Evolutionary conservation across 2,329 filamentous ascomycete species (phyloP).

Genomic region (Calonectria naviculata): DNA sequence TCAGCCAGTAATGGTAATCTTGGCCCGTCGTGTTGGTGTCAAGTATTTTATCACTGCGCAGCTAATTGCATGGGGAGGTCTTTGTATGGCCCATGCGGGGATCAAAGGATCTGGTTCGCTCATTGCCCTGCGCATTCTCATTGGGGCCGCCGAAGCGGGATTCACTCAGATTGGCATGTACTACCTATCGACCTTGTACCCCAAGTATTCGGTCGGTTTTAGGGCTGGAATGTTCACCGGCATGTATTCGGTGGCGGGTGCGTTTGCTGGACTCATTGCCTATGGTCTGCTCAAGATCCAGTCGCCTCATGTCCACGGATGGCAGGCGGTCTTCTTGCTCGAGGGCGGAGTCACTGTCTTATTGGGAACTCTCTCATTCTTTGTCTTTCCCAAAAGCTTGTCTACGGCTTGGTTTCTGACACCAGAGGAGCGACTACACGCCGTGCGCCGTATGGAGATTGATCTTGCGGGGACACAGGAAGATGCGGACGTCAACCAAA

Average conservation of each 20-base stretch:
- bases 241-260: not conserved
- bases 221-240: not conserved
- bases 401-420: not conserved
- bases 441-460: slow-evolving; percentile 1
- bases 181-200: not conserved
- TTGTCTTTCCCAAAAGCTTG: not conserved
- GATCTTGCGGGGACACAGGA: slow-evolving; percentile 3
- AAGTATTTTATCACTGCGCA: not conserved
- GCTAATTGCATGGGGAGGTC: not conserved
- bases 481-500: not conserved
- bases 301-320: not conserved
- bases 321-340: not conserved
- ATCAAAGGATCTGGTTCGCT: not conserved
- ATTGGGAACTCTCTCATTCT: not conserved
- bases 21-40: not conserved
- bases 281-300: not conserved
- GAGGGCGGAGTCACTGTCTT: not conserved
- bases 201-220: not conserved
- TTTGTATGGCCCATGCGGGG: not conserved
- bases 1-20: not conserved
- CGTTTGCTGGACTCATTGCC: not conserved
- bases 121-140: not conserved
- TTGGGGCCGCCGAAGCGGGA: not conserved
- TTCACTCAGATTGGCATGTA: not conserved
- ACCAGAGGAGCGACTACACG: not conserved